Conservation (phyloP, 306 rosid genomes). For the Argentina anserina region DNA sequence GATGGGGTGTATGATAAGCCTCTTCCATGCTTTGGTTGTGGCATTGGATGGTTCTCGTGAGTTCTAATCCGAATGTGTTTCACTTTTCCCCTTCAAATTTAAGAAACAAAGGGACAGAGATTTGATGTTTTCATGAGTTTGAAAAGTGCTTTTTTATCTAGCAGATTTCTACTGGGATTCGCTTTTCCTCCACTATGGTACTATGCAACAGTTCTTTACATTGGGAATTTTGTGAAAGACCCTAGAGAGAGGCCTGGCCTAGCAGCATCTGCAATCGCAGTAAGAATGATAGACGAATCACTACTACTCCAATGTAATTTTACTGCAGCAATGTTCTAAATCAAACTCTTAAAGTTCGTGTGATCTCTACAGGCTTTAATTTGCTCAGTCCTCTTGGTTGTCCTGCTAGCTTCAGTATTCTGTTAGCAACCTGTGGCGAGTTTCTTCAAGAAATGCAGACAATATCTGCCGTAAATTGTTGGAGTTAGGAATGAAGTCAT, state of each 20-base stretch:
- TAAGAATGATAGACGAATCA: slow-evolving; percentile 9
- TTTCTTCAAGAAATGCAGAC: not conserved
- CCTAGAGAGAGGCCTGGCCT: slow-evolving; percentile 43
- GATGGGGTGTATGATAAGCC: slow-evolving; percentile 31
- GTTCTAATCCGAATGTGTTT: slow-evolving; percentile 4
- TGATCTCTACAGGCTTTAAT: slow-evolving; percentile 28
- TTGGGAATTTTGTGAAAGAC: slow-evolving; percentile 26
- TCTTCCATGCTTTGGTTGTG: slow-evolving; percentile 36
- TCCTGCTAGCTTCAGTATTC: slow-evolving; percentile 20
- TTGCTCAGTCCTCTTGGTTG: slow-evolving; percentile 26
- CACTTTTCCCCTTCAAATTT: not conserved
- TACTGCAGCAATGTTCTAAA: not conserved
- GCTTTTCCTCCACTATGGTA: slow-evolving; percentile 41
- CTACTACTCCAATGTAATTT: not conserved
- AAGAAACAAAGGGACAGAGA: not conserved
- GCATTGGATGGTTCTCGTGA: slow-evolving; percentile 47
- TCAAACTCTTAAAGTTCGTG: not conserved
- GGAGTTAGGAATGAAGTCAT: not conserved
- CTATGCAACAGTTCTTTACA: slow-evolving; percentile 28
- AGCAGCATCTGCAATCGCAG: slow-evolving; percentile 46
- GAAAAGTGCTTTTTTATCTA: not conserved
- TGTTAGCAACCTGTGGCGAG: slow-evolving; percentile 9
- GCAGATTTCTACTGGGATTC: slow-evolving; percentile 38
- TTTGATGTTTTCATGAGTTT: slow-evolving; percentile 1
- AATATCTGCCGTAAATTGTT: not conserved